These are phyloP conservation scores for Penicillium manginii DNA, from an alignment of 495 filamentous ascomycete genomes.

Conservation along the genomic window DNA sequence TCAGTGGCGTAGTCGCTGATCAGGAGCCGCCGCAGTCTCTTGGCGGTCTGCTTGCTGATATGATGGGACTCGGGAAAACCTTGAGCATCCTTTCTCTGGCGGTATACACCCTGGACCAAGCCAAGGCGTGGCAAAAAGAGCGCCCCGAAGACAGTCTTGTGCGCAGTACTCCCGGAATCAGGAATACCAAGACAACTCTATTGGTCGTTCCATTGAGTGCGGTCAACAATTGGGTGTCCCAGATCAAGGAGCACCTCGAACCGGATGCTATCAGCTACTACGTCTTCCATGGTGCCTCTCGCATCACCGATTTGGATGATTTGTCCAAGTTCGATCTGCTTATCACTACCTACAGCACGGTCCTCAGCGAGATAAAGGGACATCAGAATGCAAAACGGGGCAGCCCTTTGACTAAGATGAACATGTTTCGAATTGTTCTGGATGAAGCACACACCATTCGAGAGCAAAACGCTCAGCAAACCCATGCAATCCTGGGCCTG, in stretches of 20 bases:
- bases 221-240: constrained; percentile 88
- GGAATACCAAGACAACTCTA: constrained; percentile 79
- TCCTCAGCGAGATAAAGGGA: constrained; percentile 74
- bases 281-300: constrained; percentile 81
- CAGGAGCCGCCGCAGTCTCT: constrained; percentile 69
- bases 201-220: constrained; percentile 89
- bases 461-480: constrained; percentile 77
- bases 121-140: constrained; percentile 54
- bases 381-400: constrained; percentile 59
- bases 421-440: constrained; percentile 94
- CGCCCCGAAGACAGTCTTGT: constrained; percentile 35
- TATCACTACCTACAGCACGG: constrained; percentile 87
- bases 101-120: constrained; percentile 60
- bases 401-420: constrained; percentile 72
- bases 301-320: constrained; percentile 66
- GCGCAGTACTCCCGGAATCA: constrained; percentile 48
- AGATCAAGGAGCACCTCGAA: constrained; percentile 80
- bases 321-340: constrained; percentile 79
- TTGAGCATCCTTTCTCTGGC: constrained; percentile 83
- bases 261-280: constrained; percentile 65
- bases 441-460: constrained; percentile 96
- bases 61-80: constrained; percentile 98
- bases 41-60: constrained; percentile 93
- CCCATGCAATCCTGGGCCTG: constrained; percentile 81
- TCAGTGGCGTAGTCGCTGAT: constrained; percentile 69